A percentile compares a stretch with the other conserved stretches of the same genome.
phyloP scores from a whole-genome alignment of 179 eudicot genomes.

The Dionaea muscipula region DNA sequence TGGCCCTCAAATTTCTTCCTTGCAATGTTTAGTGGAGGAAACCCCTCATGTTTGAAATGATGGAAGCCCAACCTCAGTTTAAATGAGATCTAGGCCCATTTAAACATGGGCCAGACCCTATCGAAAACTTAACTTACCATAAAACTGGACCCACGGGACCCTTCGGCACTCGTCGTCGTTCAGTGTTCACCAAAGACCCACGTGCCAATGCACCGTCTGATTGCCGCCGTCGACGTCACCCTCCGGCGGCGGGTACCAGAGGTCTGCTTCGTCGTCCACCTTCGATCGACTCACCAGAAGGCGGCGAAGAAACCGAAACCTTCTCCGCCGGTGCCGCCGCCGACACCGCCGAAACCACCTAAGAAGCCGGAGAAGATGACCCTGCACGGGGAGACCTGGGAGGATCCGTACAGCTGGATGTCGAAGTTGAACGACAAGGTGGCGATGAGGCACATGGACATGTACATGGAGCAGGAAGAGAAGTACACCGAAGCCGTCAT shows the following conservation, averaged over 20 bases:
- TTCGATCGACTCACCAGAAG: constrained; percentile 28
- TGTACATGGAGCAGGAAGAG: constrained; percentile 91
- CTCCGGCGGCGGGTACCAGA: neutral
- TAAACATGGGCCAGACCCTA: too few relatives aligned
- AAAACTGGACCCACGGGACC: too few relatives aligned
- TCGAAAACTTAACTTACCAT: too few relatives aligned
- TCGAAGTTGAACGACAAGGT: constrained; percentile 75
- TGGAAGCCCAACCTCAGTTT: too few relatives aligned
- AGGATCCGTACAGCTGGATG: constrained; percentile 86
- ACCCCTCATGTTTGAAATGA: too few relatives aligned
- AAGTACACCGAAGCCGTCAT: constrained; percentile 90
- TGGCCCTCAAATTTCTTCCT: too few relatives aligned
- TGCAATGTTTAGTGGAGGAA: too few relatives aligned
- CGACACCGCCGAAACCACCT: constrained; percentile 76
- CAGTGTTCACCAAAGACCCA: too few relatives aligned
- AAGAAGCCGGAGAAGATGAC: constrained; percentile 41
- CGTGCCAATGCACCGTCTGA: too few relatives aligned
- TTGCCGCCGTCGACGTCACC: too few relatives aligned
- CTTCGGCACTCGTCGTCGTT: too few relatives aligned
- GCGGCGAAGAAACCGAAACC: constrained; percentile 29
- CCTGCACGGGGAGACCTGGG: constrained; percentile 55
- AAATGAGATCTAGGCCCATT: too few relatives aligned
- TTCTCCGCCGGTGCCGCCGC: constrained; percentile 37
- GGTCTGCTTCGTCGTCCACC: neutral
- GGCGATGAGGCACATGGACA: constrained; percentile 93